Percentiles rank a stretch among this genome's conserved stretches.
Evolutionary conservation across 2,329 filamentous ascomycete genomes (phyloP).

Genomic region (Verticillium longisporum): DNA sequence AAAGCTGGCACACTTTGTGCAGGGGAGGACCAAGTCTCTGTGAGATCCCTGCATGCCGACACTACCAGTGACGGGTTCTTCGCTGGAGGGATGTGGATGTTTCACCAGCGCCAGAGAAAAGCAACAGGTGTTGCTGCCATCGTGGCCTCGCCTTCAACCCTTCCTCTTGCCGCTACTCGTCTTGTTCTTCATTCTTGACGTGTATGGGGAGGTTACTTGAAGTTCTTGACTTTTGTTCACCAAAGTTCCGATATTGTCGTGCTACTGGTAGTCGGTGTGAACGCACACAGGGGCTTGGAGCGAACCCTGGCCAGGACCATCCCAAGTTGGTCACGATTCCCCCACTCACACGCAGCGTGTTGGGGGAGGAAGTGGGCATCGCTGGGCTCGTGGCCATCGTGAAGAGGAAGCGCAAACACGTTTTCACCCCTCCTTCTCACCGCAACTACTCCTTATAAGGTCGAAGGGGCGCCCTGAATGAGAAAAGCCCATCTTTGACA

Average conservation of each 20-base stretch:
- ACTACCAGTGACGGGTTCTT: background rate
- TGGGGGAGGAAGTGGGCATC: background rate
- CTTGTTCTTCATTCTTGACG: background rate
- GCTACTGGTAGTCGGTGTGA: background rate
- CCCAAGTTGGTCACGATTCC: background rate
- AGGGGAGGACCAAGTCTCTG: background rate
- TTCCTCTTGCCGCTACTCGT: background rate
- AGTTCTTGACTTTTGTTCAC: background rate
- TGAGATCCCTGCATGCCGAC: background rate
- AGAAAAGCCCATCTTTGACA: no score
- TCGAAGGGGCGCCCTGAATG: background rate
- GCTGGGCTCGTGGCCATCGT: background rate
- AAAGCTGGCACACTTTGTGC: background rate
- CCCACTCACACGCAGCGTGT: background rate
- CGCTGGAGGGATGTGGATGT: background rate
- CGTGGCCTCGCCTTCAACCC: background rate
- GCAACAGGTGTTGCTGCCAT: background rate
- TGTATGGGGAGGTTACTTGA: background rate
- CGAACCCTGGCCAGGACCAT: background rate
- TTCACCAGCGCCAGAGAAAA: background rate
- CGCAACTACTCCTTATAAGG: background rate
- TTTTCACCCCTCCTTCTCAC: background rate
- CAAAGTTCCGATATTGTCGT: background rate
- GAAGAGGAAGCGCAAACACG: background rate
- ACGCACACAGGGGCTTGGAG: background rate